These are phyloP conservation scores for Emmonsia crescens DNA, from an alignment of 2,329 filamentous ascomycete species.

Conservation along the genomic window DNA sequence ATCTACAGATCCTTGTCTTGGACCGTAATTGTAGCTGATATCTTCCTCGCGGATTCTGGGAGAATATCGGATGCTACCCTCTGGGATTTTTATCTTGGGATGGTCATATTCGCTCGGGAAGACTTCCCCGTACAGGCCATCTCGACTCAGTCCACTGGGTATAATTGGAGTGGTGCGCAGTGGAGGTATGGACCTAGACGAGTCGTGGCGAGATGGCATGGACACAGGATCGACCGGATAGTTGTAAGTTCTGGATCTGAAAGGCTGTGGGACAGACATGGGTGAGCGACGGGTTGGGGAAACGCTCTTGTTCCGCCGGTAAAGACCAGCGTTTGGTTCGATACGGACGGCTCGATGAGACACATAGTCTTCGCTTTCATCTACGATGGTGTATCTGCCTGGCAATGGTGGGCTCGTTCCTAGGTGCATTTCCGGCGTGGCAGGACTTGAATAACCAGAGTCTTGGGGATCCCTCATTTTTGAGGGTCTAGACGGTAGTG, in stretches of 20 bases:
- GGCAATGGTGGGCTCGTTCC: constrained; percentile 25
- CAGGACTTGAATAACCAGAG: constrained; percentile 37
- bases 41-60: constrained; percentile 7
- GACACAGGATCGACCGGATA: constrained; percentile 16
- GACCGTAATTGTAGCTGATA: constrained; percentile 3
- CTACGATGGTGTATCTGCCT: constrained; percentile 24
- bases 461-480: constrained; percentile 30
- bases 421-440: constrained; percentile 30
- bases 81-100: constrained; percentile 1
- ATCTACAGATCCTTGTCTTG: constrained; percentile 9
- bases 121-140: constrained; percentile 6
- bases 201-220: constrained; percentile 1
- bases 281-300: constrained; percentile 20
- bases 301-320: constrained; percentile 19
- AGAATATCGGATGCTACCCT: constrained; percentile 3
- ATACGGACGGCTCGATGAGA: constrained; percentile 15
- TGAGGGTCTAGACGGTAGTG: constrained; percentile 23
- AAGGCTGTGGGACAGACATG: constrained; percentile 5
- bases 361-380: constrained; percentile 17
- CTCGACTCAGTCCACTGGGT: not conserved
- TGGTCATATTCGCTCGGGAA: not conserved
- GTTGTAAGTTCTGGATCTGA: constrained; percentile 22
- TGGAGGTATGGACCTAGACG: constrained; percentile 2
- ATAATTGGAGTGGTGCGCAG: constrained; percentile 1
- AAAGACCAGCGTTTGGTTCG: constrained; percentile 17